Evolutionary conservation across 768 basidiomycete species (phyloP).

Genomic region (Suillus placidus): DNA sequence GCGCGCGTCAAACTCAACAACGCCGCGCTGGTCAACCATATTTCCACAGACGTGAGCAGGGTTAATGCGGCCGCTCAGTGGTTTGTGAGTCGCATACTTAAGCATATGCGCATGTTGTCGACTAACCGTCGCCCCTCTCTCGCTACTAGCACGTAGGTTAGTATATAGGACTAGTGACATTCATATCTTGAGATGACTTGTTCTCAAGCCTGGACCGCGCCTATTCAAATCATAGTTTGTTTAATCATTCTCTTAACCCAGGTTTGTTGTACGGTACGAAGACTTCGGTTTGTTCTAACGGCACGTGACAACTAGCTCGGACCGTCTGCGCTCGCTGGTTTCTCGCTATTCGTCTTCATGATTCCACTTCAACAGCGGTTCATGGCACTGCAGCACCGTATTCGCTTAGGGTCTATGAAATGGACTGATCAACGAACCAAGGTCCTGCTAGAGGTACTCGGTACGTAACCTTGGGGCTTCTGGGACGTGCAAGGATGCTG

Average conservation of each 20-base stretch:
- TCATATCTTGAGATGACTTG: background rate
- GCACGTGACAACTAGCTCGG: constrained; percentile 50
- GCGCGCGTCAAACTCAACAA: constrained; percentile 67
- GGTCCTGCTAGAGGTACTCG: constrained; percentile 64
- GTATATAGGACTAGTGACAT: constrained; percentile 1
- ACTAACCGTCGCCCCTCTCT: background rate
- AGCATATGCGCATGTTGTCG: background rate
- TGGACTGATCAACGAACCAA: constrained; percentile 67
- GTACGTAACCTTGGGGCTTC: constrained; percentile 30
- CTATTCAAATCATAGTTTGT: constrained; percentile 65
- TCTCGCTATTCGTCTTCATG: constrained; percentile 63
- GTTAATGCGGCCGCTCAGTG: constrained; percentile 68
- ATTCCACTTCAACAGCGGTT: constrained; percentile 65
- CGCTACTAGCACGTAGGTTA: constrained; percentile 43
- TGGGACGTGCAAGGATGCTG: background rate
- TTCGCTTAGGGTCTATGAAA: constrained; percentile 56
- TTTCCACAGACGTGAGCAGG: constrained; percentile 68
- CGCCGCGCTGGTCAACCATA: constrained; percentile 60
- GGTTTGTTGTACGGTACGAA: constrained; percentile 35
- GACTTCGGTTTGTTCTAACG: background rate
- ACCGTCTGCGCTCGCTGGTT: constrained; percentile 70
- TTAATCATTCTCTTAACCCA: constrained; percentile 59
- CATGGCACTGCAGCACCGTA: constrained; percentile 58
- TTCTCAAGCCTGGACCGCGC: constrained; percentile 61
- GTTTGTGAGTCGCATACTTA: constrained; percentile 54